Conservation (phyloP, 176 grass and related monocot species). For the Lolium multiflorum region DNA sequence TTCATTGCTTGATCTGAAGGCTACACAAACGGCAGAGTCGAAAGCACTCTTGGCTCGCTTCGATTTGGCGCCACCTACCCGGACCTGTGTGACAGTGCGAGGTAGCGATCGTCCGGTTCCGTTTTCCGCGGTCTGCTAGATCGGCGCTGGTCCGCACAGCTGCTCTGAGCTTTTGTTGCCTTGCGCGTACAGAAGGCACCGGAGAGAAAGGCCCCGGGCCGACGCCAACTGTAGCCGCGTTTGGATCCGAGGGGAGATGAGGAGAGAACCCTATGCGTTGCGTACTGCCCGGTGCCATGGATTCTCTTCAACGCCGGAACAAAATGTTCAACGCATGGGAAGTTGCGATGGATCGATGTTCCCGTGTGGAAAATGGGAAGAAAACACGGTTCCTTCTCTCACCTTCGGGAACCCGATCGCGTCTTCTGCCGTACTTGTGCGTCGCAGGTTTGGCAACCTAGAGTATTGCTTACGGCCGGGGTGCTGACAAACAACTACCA, state of each 20-base stretch:
- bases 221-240: slow-evolving; percentile 10
- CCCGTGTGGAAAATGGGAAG: too few relatives aligned
- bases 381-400: too few relatives aligned
- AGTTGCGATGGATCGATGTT: too few relatives aligned
- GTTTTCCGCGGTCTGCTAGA: neutral
- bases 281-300: neutral
- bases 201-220: neutral
- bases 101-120: neutral
- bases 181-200: neutral
- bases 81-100: neutral
- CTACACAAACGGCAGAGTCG: neutral
- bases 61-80: neutral
- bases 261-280: slow-evolving; percentile 27
- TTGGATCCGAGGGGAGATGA: slow-evolving; percentile 6
- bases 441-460: too few relatives aligned
- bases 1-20: neutral
- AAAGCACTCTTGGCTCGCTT: neutral
- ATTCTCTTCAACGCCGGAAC: neutral
- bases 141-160: neutral
- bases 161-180: neutral
- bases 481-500: too few relatives aligned
- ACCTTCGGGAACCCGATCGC: too few relatives aligned
- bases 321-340: neutral
- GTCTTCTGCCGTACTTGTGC: too few relatives aligned
- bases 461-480: too few relatives aligned